Evolutionary conservation across 345 rosid genomes (phyloP).

Genomic region (Geranium rotundifolium): DNA sequence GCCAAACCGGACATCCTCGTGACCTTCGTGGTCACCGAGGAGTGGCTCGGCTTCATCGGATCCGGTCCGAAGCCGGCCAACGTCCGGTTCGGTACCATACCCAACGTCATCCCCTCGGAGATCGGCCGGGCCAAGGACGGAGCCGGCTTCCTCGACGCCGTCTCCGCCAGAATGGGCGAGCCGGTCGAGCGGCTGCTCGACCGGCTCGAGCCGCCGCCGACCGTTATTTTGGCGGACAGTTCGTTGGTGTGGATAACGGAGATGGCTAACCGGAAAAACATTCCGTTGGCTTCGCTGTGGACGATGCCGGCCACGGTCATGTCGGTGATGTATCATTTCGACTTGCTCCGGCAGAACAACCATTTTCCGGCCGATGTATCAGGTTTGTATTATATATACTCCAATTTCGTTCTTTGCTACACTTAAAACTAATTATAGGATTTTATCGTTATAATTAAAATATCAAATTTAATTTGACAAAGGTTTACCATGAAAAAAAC

Average conservation of each 20-base stretch:
- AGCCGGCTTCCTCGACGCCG: constrained; percentile 31
- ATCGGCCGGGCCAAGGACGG: constrained; percentile 20
- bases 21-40: constrained; percentile 4
- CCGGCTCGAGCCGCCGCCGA: constrained; percentile 22
- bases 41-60: constrained; percentile 1
- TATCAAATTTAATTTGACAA: too few relatives aligned
- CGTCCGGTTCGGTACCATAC: constrained; percentile 26
- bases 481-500: too few relatives aligned
- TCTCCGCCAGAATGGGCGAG: constrained; percentile 25
- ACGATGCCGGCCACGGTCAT: constrained; percentile 29
- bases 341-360: constrained; percentile 8
- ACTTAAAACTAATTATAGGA: background rate
- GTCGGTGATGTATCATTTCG: constrained; percentile 25
- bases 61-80: background rate
- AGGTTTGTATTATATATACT: too few relatives aligned
- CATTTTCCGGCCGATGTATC: constrained; percentile 11
- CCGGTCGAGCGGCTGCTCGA: constrained; percentile 42
- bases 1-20: background rate
- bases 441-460: background rate
- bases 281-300: constrained; percentile 35
- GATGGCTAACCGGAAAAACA: constrained; percentile 25
- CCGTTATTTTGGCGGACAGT: constrained; percentile 22
- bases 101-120: constrained; percentile 47
- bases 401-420: too few relatives aligned
- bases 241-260: constrained; percentile 22